Evolutionary conservation across 176 grass and related monocot genomes (phyloP).

Genomic region (Carex kokanica): DNA sequence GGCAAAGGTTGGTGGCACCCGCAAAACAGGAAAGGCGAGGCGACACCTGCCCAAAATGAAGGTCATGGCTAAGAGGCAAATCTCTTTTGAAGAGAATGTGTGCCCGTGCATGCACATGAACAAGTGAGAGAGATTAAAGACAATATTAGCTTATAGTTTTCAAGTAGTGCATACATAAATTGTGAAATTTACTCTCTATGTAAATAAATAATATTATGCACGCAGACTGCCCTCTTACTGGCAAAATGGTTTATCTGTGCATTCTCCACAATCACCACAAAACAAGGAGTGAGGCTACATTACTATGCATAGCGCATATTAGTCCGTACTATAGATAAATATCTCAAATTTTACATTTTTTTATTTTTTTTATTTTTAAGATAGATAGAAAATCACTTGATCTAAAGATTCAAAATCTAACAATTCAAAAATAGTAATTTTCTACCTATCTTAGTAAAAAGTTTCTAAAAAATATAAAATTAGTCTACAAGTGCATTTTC

Average conservation of each 20-base stretch:
- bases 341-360: too few relatives aligned
- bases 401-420: too few relatives aligned
- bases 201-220: constrained; percentile 15
- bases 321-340: too few relatives aligned
- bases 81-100: background rate
- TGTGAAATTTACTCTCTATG: background rate
- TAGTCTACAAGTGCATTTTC: too few relatives aligned
- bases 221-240: background rate
- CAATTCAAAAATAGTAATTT: too few relatives aligned
- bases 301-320: too few relatives aligned
- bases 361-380: too few relatives aligned
- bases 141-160: background rate
- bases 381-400: too few relatives aligned
- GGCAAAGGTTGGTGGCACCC: constrained; percentile 25
- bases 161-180: background rate
- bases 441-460: too few relatives aligned
- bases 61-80: constrained; percentile 20
- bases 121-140: background rate
- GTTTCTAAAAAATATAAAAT: too few relatives aligned
- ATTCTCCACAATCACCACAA: too few relatives aligned
- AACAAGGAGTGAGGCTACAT: too few relatives aligned
- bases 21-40: background rate
- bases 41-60: constrained; percentile 15
- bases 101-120: background rate
- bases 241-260: background rate